Conservation (phyloP, 2,329 filamentous ascomycete genomes). For the Colletotrichum chrysophilum region DNA sequence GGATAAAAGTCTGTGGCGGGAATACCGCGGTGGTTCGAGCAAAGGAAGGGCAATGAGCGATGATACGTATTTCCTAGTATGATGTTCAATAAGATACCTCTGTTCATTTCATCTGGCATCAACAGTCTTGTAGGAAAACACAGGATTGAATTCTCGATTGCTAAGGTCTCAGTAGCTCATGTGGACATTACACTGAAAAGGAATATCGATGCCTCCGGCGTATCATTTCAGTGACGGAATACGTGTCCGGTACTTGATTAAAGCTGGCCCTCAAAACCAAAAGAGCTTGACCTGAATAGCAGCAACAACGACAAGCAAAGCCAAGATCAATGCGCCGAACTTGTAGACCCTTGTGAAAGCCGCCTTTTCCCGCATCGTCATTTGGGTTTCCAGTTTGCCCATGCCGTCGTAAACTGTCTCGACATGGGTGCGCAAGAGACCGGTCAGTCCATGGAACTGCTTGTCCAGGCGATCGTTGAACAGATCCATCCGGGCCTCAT, state of each 20-base stretch:
- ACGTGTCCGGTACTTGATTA: not conserved
- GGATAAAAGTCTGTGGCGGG: not conserved
- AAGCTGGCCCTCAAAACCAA: not conserved
- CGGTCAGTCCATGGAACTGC: fast-evolving
- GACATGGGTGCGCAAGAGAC: too few species aligned
- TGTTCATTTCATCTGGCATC: not conserved
- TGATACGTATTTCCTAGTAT: not conserved
- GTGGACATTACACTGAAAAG: not conserved
- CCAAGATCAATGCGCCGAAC: not conserved
- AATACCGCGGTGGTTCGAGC: not conserved
- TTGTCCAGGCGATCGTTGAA: too few species aligned
- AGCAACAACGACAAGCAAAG: not conserved
- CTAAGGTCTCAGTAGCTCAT: not conserved
- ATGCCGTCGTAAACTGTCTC: too few species aligned
- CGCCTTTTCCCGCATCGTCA: too few species aligned
- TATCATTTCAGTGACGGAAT: not conserved
- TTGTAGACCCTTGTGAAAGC: too few species aligned
- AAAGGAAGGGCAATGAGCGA: not conserved
- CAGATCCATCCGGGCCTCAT: too few species aligned
- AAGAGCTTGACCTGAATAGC: not conserved
- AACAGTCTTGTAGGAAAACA: fast-evolving
- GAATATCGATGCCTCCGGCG: fast-evolving
- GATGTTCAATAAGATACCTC: not conserved
- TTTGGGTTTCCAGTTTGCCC: too few species aligned
- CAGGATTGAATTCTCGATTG: fast-evolving